Base-by-base conservation (phyloP, 495 filamentous ascomycete species). In the Penicillium cataractarum region DNA sequence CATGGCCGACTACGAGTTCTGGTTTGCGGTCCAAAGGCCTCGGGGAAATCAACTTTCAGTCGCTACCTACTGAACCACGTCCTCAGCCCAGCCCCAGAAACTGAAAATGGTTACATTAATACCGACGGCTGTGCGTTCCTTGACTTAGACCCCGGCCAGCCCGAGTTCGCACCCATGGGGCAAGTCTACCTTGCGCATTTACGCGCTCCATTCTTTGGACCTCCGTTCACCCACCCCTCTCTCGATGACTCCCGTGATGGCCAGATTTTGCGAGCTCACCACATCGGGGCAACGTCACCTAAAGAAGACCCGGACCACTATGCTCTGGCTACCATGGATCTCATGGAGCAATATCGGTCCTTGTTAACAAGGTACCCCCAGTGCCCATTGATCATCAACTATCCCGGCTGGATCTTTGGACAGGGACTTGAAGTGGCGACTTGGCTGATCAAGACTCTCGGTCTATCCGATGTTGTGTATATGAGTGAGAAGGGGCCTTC, bases 41-140 rank as follows among this genome's bases (percentile, higher is more conserved):
- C 92, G 15, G 93, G 93, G 17, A 96, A 96, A 72, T 96, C 92
- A 3, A 94, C 91, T 0, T 93, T 96, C 65, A 85, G 86, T 46
- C 89, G 87, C 52, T 77, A 92, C n/a, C 78, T 96, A 21, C 72
- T 83, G 13, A 97, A 96, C 72, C 84, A 86, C 61, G 78, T 93
- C n/a, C 76, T 94, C 26, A 89, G 86, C 22, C 76, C 71, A 31
- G 65, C 73, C 6, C 75, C 76, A 6, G 71, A 78, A 35, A 65
- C 69, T 6, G 76, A 76, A 44, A 71, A 70, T 8, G 68, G 70
- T 39, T 69, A 71, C 62, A 65, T 51, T 32, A 77, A 75, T 51
- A 71, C 73, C 29, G 73, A 80, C 49, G 76, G 73, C 5, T 83
- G 91, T 9, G 84, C 83, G 51, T 83, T 92, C 46, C 82, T 97